Evolutionary conservation across 139 green algal species (phyloP), one percentile per base, ranked within the genome.

Genomic region (Chlamydomonas asymmetrica): DNA sequence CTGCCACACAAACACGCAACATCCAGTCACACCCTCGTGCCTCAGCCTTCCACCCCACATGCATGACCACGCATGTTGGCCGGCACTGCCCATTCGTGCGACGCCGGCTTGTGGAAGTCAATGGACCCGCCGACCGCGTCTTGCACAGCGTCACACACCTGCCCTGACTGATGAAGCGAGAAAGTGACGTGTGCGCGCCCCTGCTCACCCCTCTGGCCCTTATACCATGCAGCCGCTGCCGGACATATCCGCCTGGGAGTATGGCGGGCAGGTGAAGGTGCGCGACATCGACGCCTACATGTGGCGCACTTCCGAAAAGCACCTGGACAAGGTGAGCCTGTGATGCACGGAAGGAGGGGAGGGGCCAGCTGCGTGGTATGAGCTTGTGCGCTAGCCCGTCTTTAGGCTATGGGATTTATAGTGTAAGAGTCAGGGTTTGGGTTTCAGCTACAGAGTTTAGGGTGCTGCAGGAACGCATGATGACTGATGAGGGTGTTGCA

Each of bases 201-300:
- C 8, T 62, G 8, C 27, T 32, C 23, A 62, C 27, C 39, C 7
- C 69, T 43, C 29, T 49, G 49, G n/a, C 0, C 9, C 57, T 54
- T 22, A 40, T 5, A 25, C 34, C 40, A 8, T 66, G 35, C 81
- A 87, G 81, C 73, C 76, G 1, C 73, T 87, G 40, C 81, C 81
- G n/a, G 72, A 83, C 68, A 59, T 87, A 31, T 56, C 31, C 3
- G 18, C 22, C 3, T 87, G 82, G 82, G 38, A 34, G 37, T 87
- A 84, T 41, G 77, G 57, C 3, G 82, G 82, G 63, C 66, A 20
- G 34, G 77, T 73, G 1, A 38, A 25, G n/a, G 29, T 87, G 2
- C 23, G 64, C 62, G 73, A 74, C 62, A 34, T 45, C 2, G 31
- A 64, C 2, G 73, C 75, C 20, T 10, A 76, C 25, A 71, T 82